A percentile compares a stretch with the other conserved stretches of the same genome.
Conservation (phyloP, 352 stramenopile genomes). For the Thraustochytrium sp. region DNA sequence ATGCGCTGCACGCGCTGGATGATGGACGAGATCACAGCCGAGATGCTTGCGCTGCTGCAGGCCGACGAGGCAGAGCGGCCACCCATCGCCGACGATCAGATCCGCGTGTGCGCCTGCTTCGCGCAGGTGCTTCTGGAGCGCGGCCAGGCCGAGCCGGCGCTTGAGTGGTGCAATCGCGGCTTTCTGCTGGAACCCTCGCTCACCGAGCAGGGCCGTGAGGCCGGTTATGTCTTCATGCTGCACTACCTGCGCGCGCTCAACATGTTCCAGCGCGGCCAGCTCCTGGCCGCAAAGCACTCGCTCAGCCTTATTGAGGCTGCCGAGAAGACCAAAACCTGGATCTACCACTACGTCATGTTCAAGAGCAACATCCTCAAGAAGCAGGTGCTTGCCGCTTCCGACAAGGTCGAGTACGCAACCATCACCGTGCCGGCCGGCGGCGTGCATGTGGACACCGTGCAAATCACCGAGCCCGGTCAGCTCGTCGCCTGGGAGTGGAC, state of each 20-base stretch:
- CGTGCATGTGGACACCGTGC: neutral
- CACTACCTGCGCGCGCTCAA: conserved; percentile 39
- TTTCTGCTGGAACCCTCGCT: neutral
- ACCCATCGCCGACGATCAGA: conserved; percentile 4
- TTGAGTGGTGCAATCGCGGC: conserved; percentile 35
- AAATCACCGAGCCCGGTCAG: neutral
- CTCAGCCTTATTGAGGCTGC: neutral
- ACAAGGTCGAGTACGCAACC: conserved; percentile 14
- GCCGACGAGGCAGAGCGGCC: neutral
- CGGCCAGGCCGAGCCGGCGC: neutral
- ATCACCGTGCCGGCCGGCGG: neutral
- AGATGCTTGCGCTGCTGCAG: conserved; percentile 22
- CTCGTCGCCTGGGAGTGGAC: conserved; percentile 31
- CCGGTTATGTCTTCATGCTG: conserved; percentile 32
- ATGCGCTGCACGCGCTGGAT: conserved; percentile 45
- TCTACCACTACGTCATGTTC: conserved; percentile 45
- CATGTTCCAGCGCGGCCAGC: conserved; percentile 32
- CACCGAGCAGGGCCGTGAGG: neutral
- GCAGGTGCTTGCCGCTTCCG: neutral
- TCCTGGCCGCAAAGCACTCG: neutral
- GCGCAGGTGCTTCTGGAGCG: conserved; percentile 38
- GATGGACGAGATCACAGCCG: neutral
- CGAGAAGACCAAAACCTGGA: conserved; percentile 14
- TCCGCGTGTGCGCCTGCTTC: conserved; percentile 40
- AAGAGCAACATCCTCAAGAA: conserved; percentile 41